These are phyloP conservation scores for Metschnikowia koreensis DNA, from an alignment of 805 yeast species.

Conservation along the genomic window DNA sequence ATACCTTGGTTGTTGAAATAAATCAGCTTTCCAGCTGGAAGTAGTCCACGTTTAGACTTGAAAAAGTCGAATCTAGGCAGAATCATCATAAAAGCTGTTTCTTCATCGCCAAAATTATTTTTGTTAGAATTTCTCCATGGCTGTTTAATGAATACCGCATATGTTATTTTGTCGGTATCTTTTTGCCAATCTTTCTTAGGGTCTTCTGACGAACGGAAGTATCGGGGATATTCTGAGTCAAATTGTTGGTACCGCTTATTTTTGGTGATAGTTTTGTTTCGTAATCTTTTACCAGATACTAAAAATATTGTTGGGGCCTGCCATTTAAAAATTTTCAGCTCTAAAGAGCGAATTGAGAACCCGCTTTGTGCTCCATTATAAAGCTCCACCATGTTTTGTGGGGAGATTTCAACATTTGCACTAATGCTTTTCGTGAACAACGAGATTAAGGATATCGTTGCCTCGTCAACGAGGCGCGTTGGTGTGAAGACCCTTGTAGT, in stretches of 20 bases:
- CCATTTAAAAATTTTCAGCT: constrained; percentile 84
- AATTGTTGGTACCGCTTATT: constrained; percentile 53
- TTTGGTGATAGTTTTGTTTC: constrained; percentile 29
- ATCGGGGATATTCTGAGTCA: constrained; percentile 45
- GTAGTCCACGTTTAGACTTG: constrained; percentile 27
- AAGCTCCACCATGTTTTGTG: constrained; percentile 53
- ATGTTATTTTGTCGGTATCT: constrained; percentile 47
- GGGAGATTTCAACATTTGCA: constrained; percentile 37
- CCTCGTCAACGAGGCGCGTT: constrained; percentile 41
- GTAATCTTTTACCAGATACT: constrained; percentile 60
- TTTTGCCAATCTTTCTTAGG: constrained; percentile 32
- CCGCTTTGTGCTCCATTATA: constrained; percentile 77
- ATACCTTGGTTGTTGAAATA: constrained; percentile 74
- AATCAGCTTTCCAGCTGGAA: constrained; percentile 37
- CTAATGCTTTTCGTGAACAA: constrained; percentile 25
- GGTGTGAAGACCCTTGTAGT: constrained; percentile 2
- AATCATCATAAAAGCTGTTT: constrained; percentile 61
- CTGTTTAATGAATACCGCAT: constrained; percentile 60
- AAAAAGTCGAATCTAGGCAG: constrained; percentile 63
- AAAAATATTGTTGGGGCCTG: constrained; percentile 77
- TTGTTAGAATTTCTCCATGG: constrained; percentile 82
- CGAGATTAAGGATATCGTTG: constrained; percentile 39
- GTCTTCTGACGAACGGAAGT: constrained; percentile 28
- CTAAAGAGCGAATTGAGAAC: constrained; percentile 84
- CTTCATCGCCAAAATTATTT: constrained; percentile 64